phyloP scores from a whole-genome alignment of 176 grass and related monocot genomes.

The Triticum timopheevii region DNA sequence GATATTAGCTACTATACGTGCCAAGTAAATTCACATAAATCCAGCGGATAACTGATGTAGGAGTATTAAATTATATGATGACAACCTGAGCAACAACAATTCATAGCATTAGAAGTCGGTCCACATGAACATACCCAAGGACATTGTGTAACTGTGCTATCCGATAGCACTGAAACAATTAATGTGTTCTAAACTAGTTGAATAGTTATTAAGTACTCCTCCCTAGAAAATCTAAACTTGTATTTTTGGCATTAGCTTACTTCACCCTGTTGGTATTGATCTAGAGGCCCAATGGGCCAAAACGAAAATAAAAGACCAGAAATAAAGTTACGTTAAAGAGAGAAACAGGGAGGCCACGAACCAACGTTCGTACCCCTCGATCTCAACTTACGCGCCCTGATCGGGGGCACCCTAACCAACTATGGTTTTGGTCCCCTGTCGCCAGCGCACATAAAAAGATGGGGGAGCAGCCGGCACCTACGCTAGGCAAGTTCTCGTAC shows the following conservation, averaged over 20 bases:
- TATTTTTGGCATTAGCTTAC: neutral
- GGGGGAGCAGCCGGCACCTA: too few species aligned
- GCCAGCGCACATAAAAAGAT: too few species aligned
- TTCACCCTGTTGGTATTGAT: too few species aligned
- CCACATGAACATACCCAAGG: neutral
- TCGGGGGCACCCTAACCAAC: too few species aligned
- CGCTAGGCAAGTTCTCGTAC: too few species aligned
- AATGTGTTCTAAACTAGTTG: neutral
- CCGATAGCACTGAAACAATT: neutral
- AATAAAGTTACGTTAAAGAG: too few species aligned
- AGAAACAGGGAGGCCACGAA: too few species aligned
- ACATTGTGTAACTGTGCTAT: neutral
- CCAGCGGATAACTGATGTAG: neutral
- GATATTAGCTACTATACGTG: neutral
- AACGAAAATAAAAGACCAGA: too few species aligned
- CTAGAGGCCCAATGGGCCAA: too few species aligned
- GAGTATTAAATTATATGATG: neutral
- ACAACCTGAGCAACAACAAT: neutral
- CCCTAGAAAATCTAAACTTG: neutral
- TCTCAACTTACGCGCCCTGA: too few species aligned
- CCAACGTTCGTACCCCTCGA: too few species aligned
- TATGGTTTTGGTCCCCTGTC: too few species aligned
- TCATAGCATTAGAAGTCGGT: neutral
- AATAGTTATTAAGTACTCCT: neutral
- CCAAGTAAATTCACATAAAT: constrained; percentile 13